A percentile compares a stretch with the other conserved stretches of the same genome.
Conservation (phyloP, 257 asterid genomes). For the Handroanthus guayacan region DNA sequence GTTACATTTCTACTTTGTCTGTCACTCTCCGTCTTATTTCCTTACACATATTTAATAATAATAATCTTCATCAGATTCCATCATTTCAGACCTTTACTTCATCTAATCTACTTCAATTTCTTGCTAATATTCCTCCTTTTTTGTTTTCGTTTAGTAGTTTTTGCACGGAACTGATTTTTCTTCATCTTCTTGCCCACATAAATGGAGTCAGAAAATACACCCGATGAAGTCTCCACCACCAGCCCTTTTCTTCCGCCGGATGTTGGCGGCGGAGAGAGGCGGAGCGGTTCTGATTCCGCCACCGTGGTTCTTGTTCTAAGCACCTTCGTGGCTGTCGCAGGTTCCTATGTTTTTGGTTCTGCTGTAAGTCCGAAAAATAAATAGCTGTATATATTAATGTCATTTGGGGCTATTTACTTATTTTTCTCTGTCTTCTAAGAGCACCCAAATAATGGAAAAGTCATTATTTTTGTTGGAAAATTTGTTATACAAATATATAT, state of each 20-base stretch:
- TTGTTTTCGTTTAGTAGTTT: not conserved
- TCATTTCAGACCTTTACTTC: not conserved
- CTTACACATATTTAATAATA: too few relatives aligned
- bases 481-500: not conserved
- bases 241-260: slow-evolving; percentile 49
- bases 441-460: not conserved
- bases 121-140: not conserved
- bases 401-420: not conserved
- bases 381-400: not conserved
- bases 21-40: too few relatives aligned
- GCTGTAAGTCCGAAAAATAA: slow-evolving; percentile 61
- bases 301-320: slow-evolving; percentile 65
- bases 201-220: slow-evolving; percentile 43
- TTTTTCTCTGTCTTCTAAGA: not conserved
- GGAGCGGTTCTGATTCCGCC: slow-evolving; percentile 46
- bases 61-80: not conserved
- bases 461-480: not conserved
- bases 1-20: too few relatives aligned
- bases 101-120: not conserved
- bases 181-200: not conserved
- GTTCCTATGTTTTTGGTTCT: slow-evolving; percentile 88
- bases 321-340: slow-evolving; percentile 77
- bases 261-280: slow-evolving; percentile 34
- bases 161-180: not conserved
- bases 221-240: slow-evolving; percentile 34